Base-by-base conservation (phyloP, 2,329 filamentous ascomycete species). In the Pochonia chlamydosporia region DNA sequence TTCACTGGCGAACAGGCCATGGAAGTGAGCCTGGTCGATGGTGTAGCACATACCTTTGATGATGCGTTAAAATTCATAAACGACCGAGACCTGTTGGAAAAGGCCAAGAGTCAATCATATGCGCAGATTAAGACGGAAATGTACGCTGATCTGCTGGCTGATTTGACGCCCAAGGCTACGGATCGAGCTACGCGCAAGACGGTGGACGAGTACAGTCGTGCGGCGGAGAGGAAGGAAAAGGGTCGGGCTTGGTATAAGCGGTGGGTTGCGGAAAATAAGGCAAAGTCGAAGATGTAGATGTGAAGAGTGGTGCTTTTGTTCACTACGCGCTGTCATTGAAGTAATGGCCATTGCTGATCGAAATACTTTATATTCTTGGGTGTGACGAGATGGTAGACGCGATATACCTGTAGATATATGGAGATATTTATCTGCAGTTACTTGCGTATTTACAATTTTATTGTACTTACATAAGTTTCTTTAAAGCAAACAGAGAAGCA, bases 101-200 rank as follows among this genome's bases (percentile, higher is more conserved):
- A 87, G 71, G 76, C 75, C 1, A 74, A 77, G 54, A 79, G 75
- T 30, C 81, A 80, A 8, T 78, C 87, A 21, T 92, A 89, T 61
- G 83, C 84, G 3, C 59, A 74, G 46, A 66, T 92, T 60, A 91
- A 89, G 73, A 70, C 74, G 50, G 87, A 91, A 67, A 85, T 92
- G 80, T 89, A 84, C 63, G 72, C 79, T n/a, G 80, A 86, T 60
- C 76, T 79, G 4, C 61, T 89, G 25, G 74, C 64, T 13, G 70
- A 81, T 55, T 62, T 90, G 53, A 76, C 76, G 49, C 71, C 75
- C 50, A 75, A 81, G 58, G 69, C 69, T 56, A 66, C 73, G 45
- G 74, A 73, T 56, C 69, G 70, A 40, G 64, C 64, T 13, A 52
- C 62, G 46, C 59, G 64, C 50, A 62, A 64, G 53, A 64, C 59